Evolutionary conservation across 1,139 yeast genomes (phyloP).

Genomic region (Debaryomyces singareniensis): DNA sequence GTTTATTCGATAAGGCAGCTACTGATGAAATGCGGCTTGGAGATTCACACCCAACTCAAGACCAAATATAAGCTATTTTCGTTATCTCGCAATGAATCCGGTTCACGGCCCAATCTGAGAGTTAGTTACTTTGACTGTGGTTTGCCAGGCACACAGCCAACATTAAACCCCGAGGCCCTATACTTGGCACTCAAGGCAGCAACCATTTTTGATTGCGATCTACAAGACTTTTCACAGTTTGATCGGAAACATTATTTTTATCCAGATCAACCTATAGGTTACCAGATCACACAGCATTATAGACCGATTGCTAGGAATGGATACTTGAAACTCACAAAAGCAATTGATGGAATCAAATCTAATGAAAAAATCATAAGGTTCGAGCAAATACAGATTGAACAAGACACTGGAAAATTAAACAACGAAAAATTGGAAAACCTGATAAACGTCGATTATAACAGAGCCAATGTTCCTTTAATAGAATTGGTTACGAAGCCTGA

Average conservation of each 20-base stretch:
- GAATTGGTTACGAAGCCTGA: slow-evolving; percentile 93
- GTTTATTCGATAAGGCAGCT: no score
- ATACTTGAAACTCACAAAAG: slow-evolving; percentile 34
- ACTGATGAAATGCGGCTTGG: slow-evolving; percentile 77
- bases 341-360: slow-evolving; percentile 48
- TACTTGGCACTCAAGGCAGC: slow-evolving; percentile 69
- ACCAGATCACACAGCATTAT: slow-evolving; percentile 89
- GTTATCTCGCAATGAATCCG: slow-evolving; percentile 41
- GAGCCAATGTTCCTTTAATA: slow-evolving; percentile 80
- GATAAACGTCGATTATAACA: slow-evolving; percentile 66
- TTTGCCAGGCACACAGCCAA: slow-evolving; percentile 91
- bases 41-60: slow-evolving; percentile 83
- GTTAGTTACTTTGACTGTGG: slow-evolving; percentile 81
- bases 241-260: slow-evolving; percentile 95
- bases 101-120: slow-evolving; percentile 57
- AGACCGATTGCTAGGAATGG: slow-evolving; percentile 77
- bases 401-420: slow-evolving; percentile 84
- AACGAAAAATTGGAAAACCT: slow-evolving; percentile 41
- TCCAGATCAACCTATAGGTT: slow-evolving; percentile 95
- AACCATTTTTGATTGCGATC: slow-evolving; percentile 55
- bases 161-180: slow-evolving; percentile 69
- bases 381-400: slow-evolving; percentile 81
- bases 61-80: slow-evolving; percentile 76
- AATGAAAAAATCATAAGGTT: slow-evolving; percentile 42
- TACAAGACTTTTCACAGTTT: slow-evolving; percentile 57